Evolutionary conservation across 768 basidiomycete species (phyloP).

Genomic region (Russula sp.): DNA sequence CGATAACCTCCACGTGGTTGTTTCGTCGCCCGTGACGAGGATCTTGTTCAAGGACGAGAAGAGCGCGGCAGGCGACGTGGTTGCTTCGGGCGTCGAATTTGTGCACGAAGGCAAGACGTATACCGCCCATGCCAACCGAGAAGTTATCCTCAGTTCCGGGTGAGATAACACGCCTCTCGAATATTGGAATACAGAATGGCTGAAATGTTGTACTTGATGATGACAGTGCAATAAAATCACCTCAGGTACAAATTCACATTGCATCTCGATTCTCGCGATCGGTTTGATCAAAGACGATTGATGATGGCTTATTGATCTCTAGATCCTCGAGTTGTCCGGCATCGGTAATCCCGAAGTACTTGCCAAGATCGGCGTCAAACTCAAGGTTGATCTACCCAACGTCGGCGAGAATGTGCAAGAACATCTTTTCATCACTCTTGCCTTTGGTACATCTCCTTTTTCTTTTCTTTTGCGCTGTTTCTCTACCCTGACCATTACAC

Average conservation of each 20-base stretch:
- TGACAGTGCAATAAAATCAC: slow-evolving; percentile 43
- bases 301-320: slow-evolving; percentile 21
- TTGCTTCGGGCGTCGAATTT: slow-evolving; percentile 42
- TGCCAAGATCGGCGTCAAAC: slow-evolving; percentile 40
- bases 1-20: slow-evolving; percentile 24
- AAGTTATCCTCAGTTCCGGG: slow-evolving; percentile 48
- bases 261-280: no score
- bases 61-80: slow-evolving; percentile 11
- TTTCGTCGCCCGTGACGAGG: slow-evolving; percentile 26
- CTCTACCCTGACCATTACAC: background rate
- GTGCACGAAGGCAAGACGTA: slow-evolving; percentile 33
- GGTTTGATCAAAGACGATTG: background rate
- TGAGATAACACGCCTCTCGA: slow-evolving; percentile 25
- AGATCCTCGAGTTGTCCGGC: slow-evolving; percentile 58
- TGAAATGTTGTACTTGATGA: background rate
- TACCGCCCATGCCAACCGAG: slow-evolving; percentile 39
- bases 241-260: slow-evolving; percentile 7
- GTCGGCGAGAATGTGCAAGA: slow-evolving; percentile 59
- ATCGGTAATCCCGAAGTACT: slow-evolving; percentile 48
- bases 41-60: slow-evolving; percentile 27
- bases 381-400: slow-evolving; percentile 43
- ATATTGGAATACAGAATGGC: background rate
- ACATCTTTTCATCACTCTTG: slow-evolving; percentile 38
- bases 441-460: slow-evolving; percentile 33
- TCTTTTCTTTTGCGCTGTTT: background rate